Percentiles rank a stretch among this genome's conserved stretches.
phyloP scores from a whole-genome alignment of 2,329 filamentous ascomycete genomes.

The Calonectria pauciramosa region DNA sequence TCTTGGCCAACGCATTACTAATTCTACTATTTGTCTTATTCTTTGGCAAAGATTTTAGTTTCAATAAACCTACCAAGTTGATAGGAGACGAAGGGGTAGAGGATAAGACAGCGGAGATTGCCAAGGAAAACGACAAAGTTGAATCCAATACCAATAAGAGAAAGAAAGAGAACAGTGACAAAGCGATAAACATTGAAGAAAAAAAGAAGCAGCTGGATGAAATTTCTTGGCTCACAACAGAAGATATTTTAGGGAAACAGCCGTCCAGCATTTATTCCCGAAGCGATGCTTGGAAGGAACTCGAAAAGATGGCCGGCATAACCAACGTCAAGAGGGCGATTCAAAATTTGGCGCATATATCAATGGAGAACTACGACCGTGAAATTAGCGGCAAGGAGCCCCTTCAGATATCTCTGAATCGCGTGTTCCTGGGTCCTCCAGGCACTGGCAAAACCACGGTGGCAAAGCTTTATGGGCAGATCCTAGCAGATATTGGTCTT shows the following conservation, averaged over 20 bases:
- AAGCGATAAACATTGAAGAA: background rate
- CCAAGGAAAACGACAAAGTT: background rate
- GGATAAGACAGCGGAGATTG: background rate
- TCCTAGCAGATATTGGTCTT: conserved; percentile 77
- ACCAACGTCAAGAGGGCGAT: conserved; percentile 68
- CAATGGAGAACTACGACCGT: conserved; percentile 73
- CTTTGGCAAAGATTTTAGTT: background rate
- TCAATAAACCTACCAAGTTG: background rate
- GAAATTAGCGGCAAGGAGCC: conserved; percentile 72
- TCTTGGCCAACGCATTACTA: background rate
- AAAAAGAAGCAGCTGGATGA: conserved; percentile 1
- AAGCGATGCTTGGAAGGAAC: conserved; percentile 69
- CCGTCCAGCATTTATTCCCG: conserved; percentile 67
- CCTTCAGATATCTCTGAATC: conserved; percentile 73
- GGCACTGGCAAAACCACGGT: conserved; percentile 83
- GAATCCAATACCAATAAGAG: background rate
- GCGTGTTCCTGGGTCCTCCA: conserved; percentile 78
- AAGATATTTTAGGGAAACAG: conserved; percentile 76
- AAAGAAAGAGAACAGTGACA: background rate
- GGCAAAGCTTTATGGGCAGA: conserved; percentile 77
- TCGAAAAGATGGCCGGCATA: conserved; percentile 72
- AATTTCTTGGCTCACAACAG: conserved; percentile 60
- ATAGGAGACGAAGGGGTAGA: no score
- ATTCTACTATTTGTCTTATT: background rate
- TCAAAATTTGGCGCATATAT: conserved; percentile 59